These are phyloP conservation scores for Eimeria sp. DNA, from an alignment of 169 alveolate species.

Conservation along the genomic window DNA sequence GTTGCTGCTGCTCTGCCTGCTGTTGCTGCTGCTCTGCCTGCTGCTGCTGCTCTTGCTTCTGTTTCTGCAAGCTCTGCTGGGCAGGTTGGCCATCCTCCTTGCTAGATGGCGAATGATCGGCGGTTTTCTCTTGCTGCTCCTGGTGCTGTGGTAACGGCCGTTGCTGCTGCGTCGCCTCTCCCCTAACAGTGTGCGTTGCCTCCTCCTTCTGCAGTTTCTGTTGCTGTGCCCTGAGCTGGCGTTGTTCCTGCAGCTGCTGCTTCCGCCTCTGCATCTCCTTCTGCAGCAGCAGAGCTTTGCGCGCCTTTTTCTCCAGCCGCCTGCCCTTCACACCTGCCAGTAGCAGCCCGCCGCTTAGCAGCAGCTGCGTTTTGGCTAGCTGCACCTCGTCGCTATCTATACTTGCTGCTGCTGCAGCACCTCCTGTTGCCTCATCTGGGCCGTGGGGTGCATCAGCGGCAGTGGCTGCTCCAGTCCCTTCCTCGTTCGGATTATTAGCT, in stretches of 20 bases:
- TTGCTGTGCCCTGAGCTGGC: slow-evolving; percentile 28
- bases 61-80: slow-evolving; percentile 37
- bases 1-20: slow-evolving; percentile 28
- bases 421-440: neutral
- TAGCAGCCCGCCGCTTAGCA: slow-evolving; percentile 7
- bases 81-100: slow-evolving; percentile 21
- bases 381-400: slow-evolving; percentile 5
- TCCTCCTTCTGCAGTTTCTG: slow-evolving; percentile 2
- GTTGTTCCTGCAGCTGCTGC: slow-evolving; percentile 60
- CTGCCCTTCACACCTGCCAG: slow-evolving; percentile 62
- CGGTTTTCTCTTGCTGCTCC: neutral
- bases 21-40: slow-evolving; percentile 19
- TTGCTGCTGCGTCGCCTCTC: neutral
- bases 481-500: neutral
- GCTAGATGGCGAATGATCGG: neutral
- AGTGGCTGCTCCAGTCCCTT: slow-evolving; percentile 20
- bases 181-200: neutral
- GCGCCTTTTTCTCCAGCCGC: slow-evolving; percentile 47
- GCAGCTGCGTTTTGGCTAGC: slow-evolving; percentile 37
- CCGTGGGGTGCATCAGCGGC: slow-evolving; percentile 1
- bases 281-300: slow-evolving; percentile 33
- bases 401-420: slow-evolving; percentile 17
- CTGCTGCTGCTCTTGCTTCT: slow-evolving; percentile 32
- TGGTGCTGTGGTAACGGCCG: slow-evolving; percentile 34
- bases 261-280: slow-evolving; percentile 37